These are phyloP conservation scores for Nemania sp. DNA, from an alignment of 2,329 filamentous ascomycete genomes.

Conservation along the genomic window DNA sequence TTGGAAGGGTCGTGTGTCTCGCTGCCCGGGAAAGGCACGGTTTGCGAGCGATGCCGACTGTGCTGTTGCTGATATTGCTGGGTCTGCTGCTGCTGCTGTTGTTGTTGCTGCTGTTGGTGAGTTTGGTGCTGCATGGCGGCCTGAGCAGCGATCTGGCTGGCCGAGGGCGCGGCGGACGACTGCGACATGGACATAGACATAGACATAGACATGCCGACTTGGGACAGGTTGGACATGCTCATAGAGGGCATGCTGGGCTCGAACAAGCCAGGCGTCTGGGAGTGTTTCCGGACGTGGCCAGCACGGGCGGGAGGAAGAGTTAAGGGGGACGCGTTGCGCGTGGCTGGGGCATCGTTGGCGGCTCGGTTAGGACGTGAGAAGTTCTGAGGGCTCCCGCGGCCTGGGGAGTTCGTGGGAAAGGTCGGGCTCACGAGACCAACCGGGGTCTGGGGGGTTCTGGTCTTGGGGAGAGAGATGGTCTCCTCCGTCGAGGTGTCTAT, in stretches of 20 bases:
- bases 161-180: constrained; percentile 61
- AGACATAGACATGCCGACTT: constrained; percentile 63
- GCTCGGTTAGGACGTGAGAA: constrained; percentile 67
- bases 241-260: constrained; percentile 78
- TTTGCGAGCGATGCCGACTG: constrained; percentile 78
- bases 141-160: constrained; percentile 85
- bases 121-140: constrained; percentile 70
- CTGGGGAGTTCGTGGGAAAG: constrained; percentile 62
- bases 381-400: constrained; percentile 64
- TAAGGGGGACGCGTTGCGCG: constrained; percentile 58
- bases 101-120: constrained; percentile 62
- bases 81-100: constrained; percentile 61
- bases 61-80: constrained; percentile 63
- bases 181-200: too few relatives aligned
- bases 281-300: constrained; percentile 67
- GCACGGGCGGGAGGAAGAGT: constrained; percentile 55
- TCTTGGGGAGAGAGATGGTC: constrained; percentile 60
- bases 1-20: constrained; percentile 59
- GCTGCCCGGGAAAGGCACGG: constrained; percentile 69
- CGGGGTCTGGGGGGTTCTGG: constrained; percentile 55
- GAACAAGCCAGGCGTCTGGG: constrained; percentile 80
- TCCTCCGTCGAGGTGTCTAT: constrained; percentile 63
- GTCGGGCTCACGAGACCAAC: constrained; percentile 59
- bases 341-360: constrained; percentile 50
- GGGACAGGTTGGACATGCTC: constrained; percentile 65